Evolutionary conservation across 176 grass and related monocot genomes (phyloP).

Genomic region (Olyra latifolia): DNA sequence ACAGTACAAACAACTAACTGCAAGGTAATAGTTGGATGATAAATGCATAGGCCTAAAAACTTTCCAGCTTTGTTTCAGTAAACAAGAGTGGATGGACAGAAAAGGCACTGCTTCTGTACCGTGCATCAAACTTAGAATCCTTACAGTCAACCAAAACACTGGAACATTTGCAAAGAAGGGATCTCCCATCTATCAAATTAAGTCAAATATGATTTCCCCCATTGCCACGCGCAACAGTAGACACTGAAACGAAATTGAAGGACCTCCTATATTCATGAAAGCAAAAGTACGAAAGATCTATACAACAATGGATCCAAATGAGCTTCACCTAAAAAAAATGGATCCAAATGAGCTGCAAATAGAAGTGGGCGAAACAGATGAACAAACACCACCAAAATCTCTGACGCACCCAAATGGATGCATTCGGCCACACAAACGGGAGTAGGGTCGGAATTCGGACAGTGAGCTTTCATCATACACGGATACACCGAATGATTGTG

Average conservation of each 20-base stretch:
- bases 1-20: constrained; percentile 5
- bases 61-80: constrained; percentile 6
- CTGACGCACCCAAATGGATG: background rate
- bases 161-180: background rate
- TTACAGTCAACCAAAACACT: background rate
- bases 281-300: background rate
- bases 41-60: background rate
- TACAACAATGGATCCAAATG: constrained; percentile 1
- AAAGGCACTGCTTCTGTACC: background rate
- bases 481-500: constrained; percentile 2
- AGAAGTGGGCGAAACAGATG: constrained; percentile 1
- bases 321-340: background rate
- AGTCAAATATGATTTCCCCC: background rate
- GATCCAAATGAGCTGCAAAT: constrained; percentile 29
- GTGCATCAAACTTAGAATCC: background rate
- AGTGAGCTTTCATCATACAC: background rate
- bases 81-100: background rate
- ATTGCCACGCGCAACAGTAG: background rate
- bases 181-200: background rate
- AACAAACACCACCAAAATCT: background rate
- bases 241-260: background rate
- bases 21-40: constrained; percentile 7
- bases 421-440: background rate
- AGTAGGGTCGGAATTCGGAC: background rate
- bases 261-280: background rate